Evolutionary conservation across 495 filamentous ascomycete genomes (phyloP).

Genomic region (Aspergillus hancockii): DNA sequence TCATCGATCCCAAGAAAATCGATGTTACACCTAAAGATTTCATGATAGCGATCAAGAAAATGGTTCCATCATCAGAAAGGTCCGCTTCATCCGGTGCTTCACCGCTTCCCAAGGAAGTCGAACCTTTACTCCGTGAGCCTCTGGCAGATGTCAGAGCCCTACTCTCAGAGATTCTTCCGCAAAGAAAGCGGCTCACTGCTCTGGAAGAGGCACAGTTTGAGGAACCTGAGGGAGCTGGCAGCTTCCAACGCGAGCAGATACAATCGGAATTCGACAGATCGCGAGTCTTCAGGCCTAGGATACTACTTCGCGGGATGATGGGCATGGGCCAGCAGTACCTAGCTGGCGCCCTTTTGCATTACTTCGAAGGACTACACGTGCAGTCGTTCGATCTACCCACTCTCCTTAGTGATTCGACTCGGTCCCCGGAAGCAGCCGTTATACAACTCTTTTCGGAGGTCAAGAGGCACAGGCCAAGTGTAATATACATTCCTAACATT

Average conservation of each 20-base stretch:
- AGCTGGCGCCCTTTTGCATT: constrained; percentile 79
- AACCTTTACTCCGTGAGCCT: constrained; percentile 76
- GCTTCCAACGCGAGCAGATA: constrained; percentile 82
- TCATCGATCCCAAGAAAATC: constrained; percentile 83
- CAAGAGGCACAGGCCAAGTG: constrained; percentile 89
- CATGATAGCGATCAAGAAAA: constrained; percentile 93
- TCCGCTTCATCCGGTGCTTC: constrained; percentile 79
- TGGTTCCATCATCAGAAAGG: constrained; percentile 90
- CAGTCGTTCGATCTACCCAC: constrained; percentile 93
- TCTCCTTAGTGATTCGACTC: constrained; percentile 67
- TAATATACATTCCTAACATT: constrained; percentile 90
- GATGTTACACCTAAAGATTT: constrained; percentile 88
- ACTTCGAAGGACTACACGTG: constrained; percentile 90
- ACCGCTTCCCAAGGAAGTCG: constrained; percentile 72
- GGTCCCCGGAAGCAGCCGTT: constrained; percentile 81
- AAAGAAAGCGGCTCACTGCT: constrained; percentile 79
- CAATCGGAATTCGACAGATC: constrained; percentile 88
- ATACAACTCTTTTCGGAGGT: constrained; percentile 90
- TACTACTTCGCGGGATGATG: constrained; percentile 72
- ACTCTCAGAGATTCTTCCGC: constrained; percentile 78
- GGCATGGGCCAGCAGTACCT: constrained; percentile 97
- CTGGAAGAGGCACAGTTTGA: constrained; percentile 94
- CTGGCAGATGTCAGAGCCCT: constrained; percentile 63
- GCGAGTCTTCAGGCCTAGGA: constrained; percentile 82
- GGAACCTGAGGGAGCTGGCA: constrained; percentile 74